A percentile compares a stretch with the other conserved stretches of the same genome.
phyloP scores from a whole-genome alignment of 2,329 filamentous ascomycete genomes.

The Colletotrichum lini region DNA sequence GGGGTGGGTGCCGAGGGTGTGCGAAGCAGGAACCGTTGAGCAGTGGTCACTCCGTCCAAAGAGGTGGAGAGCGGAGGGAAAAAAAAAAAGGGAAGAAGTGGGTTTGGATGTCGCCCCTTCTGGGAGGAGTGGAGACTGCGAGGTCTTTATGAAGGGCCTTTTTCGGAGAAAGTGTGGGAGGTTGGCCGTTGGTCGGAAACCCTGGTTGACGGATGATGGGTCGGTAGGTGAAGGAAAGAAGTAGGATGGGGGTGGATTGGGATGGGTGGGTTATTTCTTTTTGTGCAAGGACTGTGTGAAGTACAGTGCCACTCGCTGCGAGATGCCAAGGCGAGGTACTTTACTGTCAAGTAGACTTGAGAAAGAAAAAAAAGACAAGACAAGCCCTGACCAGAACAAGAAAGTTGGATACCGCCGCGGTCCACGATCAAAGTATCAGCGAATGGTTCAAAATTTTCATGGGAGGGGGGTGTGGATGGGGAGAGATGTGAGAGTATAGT shows the following conservation, averaged over 20 bases:
- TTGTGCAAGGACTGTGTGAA: conserved; percentile 21
- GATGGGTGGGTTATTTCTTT: conserved; percentile 21
- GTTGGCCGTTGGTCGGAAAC: conserved; percentile 38
- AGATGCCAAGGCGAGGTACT: conserved; percentile 1
- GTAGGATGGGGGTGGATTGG: conserved; percentile 17
- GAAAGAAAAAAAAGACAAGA: conserved; percentile 7
- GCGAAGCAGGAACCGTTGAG: conserved; percentile 41
- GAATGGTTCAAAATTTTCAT: conserved; percentile 27
- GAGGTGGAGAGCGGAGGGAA: conserved; percentile 27
- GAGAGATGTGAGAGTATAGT: background rate
- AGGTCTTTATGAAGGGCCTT: conserved; percentile 41
- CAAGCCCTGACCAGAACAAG: conserved; percentile 32
- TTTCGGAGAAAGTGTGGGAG: conserved; percentile 42
- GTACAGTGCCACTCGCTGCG: background rate
- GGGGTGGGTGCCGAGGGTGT: conserved; percentile 41
- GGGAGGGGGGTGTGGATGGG: conserved; percentile 18
- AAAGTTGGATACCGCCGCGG: conserved; percentile 39
- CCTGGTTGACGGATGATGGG: conserved; percentile 35
- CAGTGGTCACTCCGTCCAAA: conserved; percentile 40
- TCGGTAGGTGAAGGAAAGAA: conserved; percentile 37
- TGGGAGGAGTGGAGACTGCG: conserved; percentile 40
- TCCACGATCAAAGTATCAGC: conserved; percentile 39
- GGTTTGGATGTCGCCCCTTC: conserved; percentile 42
- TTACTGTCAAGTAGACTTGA: conserved; percentile 13
- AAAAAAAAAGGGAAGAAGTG: conserved; percentile 42